These are phyloP conservation scores for Zelonia costaricensis DNA, from an alignment of 208 protist species.

Conservation along the genomic window DNA sequence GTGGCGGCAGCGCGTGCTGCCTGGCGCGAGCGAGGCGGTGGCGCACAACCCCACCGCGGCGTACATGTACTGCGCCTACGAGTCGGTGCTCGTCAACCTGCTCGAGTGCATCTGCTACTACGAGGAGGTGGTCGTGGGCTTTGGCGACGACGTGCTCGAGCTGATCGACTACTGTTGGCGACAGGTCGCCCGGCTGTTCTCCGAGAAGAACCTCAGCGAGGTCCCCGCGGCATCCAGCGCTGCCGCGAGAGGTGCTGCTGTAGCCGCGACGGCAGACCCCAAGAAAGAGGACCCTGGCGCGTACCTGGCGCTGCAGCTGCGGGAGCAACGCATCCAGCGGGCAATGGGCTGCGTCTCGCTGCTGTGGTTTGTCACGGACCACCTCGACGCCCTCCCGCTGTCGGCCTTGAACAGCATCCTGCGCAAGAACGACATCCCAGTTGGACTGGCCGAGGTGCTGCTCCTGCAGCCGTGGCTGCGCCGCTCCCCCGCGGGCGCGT, in stretches of 20 bases:
- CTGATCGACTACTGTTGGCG: slow-evolving; percentile 92
- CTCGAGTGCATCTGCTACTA: slow-evolving; percentile 89
- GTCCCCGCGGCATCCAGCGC: background rate
- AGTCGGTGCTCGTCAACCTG: slow-evolving; percentile 86
- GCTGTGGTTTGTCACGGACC: slow-evolving; percentile 90
- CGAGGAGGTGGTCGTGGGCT: slow-evolving; percentile 75
- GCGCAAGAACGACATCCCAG: slow-evolving; percentile 84
- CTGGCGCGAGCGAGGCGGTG: slow-evolving; percentile 39
- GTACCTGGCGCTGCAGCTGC: slow-evolving; percentile 49
- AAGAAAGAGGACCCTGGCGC: slow-evolving; percentile 17
- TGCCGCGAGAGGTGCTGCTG: background rate
- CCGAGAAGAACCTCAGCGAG: slow-evolving; percentile 39
- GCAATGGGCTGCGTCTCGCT: slow-evolving; percentile 84
- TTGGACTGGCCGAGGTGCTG: slow-evolving; percentile 79
- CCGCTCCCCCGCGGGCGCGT: slow-evolving; percentile 25
- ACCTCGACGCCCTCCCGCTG: slow-evolving; percentile 68
- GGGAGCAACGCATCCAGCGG: slow-evolving; percentile 42
- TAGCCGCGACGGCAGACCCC: background rate
- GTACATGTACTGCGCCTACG: slow-evolving; percentile 88
- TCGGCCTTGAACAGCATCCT: slow-evolving; percentile 74
- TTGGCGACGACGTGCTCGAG: slow-evolving; percentile 88
- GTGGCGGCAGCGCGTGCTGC: slow-evolving; percentile 84
- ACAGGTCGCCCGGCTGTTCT: slow-evolving; percentile 76
- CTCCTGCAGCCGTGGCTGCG: slow-evolving; percentile 84
- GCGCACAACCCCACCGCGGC: slow-evolving; percentile 62